phyloP scores from a whole-genome alignment of 2,329 filamentous ascomycete species.

The Cercospora sp. region DNA sequence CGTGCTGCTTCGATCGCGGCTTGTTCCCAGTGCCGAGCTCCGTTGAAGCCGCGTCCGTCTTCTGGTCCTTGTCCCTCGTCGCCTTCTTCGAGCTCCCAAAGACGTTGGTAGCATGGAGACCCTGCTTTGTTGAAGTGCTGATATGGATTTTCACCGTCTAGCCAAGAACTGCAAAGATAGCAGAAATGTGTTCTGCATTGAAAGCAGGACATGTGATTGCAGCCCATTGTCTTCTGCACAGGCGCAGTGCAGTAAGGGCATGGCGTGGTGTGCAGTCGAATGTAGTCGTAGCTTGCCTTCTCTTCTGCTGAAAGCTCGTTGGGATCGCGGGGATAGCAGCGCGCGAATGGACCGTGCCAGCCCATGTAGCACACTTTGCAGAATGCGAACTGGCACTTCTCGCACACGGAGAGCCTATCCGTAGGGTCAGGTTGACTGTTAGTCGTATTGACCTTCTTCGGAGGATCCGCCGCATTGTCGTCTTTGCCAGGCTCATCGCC shows the following conservation, averaged over 20 bases:
- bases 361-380: conserved; percentile 72
- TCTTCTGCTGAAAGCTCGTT: conserved; percentile 80
- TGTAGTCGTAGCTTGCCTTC: conserved; percentile 80
- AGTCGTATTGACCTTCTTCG: conserved; percentile 21
- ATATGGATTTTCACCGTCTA: conserved; percentile 80
- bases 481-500: conserved; percentile 12
- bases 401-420: conserved; percentile 78
- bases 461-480: conserved; percentile 5
- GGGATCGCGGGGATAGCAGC: conserved; percentile 64
- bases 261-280: conserved; percentile 76
- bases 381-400: conserved; percentile 88
- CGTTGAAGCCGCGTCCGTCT: conserved; percentile 44
- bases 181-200: conserved; percentile 92
- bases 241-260: conserved; percentile 87
- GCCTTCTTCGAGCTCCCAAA: conserved; percentile 88
- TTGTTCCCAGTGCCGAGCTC: conserved; percentile 47
- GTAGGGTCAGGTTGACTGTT: conserved; percentile 31
- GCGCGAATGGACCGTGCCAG: conserved; percentile 93
- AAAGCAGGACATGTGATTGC: conserved; percentile 95
- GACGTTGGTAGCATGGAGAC: conserved; percentile 70
- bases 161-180: conserved; percentile 88
- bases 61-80: conserved; percentile 56
- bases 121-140: conserved; percentile 79
- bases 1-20: conserved; percentile 41
- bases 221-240: conserved; percentile 87